phyloP scores from a whole-genome alignment of 1,284 basidiomycete species.

The Cutaneotrichosporon sp. region DNA sequence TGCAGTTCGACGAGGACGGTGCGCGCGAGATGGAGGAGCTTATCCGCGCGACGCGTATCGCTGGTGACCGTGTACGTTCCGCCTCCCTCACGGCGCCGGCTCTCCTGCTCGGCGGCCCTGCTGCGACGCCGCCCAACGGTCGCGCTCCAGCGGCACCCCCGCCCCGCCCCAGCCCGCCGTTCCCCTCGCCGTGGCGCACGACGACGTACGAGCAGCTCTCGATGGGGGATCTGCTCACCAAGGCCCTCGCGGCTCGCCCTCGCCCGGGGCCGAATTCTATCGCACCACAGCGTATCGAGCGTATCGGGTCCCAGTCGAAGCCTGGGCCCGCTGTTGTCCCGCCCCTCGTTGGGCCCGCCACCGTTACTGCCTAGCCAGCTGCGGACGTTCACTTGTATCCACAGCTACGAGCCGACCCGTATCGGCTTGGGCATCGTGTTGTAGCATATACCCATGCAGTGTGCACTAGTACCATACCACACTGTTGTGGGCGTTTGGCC shows the following conservation, averaged over 20 bases:
- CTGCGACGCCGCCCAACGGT: neutral
- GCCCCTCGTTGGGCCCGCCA: slow-evolving; percentile 1
- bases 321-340: slow-evolving; percentile 10
- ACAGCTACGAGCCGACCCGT: no score
- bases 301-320: slow-evolving; percentile 5
- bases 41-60: slow-evolving; percentile 55
- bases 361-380: slow-evolving; percentile 7
- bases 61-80: slow-evolving; percentile 50
- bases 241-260: slow-evolving; percentile 36
- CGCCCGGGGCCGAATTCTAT: slow-evolving; percentile 2
- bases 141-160: neutral
- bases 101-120: neutral
- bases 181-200: slow-evolving; percentile 22
- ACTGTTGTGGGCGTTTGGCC: no score
- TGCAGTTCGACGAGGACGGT: slow-evolving; percentile 69
- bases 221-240: slow-evolving; percentile 37
- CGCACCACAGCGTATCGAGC: neutral
- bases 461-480: neutral
- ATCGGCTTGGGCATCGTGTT: neutral
- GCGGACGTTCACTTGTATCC: neutral
- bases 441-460: slow-evolving; percentile 4
- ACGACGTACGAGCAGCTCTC: slow-evolving; percentile 28
- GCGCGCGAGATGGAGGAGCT: slow-evolving; percentile 64
- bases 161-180: slow-evolving; percentile 1
- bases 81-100: neutral